phyloP scores from a whole-genome alignment of 148 eudicot genomes.

The Vaccinium macrocarpon region DNA sequence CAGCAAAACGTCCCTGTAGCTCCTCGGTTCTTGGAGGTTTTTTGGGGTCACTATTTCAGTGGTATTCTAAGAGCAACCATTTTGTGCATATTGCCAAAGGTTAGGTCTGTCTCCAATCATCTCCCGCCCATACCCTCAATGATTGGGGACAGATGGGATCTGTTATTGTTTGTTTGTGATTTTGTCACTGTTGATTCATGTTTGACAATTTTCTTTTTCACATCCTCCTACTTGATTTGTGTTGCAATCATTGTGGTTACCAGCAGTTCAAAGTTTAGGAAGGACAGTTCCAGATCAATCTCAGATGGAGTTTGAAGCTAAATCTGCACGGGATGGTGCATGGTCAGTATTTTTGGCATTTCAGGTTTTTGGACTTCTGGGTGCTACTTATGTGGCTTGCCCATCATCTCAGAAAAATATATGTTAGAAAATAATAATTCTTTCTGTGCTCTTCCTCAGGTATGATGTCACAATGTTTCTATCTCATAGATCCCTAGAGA shows the following conservation, averaged over 20 bases:
- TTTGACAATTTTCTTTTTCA: not conserved
- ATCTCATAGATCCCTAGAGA: slow-evolving; percentile 69
- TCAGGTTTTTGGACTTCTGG: slow-evolving; percentile 12
- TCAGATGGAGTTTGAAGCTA: slow-evolving; percentile 97
- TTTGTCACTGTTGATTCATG: not conserved
- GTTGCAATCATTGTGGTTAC: not conserved
- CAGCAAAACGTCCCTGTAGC: too few species aligned
- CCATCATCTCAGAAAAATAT: not conserved
- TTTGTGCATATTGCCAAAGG: too few species aligned
- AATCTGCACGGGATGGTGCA: slow-evolving; percentile 98
- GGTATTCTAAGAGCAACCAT: too few species aligned
- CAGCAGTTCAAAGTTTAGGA: slow-evolving; percentile 35
- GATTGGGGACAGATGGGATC: too few species aligned
- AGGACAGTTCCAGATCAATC: slow-evolving; percentile 56
- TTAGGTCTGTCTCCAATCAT: too few species aligned
- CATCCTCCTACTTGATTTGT: not conserved
- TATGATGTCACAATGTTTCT: slow-evolving; percentile 81
- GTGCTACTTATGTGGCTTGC: slow-evolving; percentile 8
- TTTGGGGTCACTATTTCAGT: too few species aligned
- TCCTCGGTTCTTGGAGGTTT: too few species aligned
- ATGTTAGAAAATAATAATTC: slow-evolving; percentile 12
- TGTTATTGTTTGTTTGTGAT: too few species aligned
- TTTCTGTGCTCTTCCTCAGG: slow-evolving; percentile 40
- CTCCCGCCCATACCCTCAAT: too few species aligned
- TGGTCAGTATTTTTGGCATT: slow-evolving; percentile 51